Conservation (phyloP, 495 filamentous ascomycete species). For the Tuber melanosporum region DNA sequence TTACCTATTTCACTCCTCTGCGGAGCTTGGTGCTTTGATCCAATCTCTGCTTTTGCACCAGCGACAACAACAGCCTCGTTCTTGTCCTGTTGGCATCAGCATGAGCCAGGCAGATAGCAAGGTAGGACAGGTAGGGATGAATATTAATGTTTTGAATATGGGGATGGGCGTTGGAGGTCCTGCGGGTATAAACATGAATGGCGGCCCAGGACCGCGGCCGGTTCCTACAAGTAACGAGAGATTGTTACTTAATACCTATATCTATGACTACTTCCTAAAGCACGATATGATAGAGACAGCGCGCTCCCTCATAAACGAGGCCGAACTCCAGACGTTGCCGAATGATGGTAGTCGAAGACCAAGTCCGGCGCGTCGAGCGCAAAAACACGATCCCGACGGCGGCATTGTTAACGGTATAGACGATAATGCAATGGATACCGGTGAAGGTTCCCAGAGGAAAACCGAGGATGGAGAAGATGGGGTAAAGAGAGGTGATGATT, state of each 20-base stretch:
- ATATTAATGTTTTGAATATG: conserved; percentile 42
- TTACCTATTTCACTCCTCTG: not conserved
- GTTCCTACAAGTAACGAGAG: conserved; percentile 22
- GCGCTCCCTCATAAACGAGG: conserved; percentile 53
- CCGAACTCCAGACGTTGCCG: conserved; percentile 27
- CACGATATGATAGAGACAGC: conserved; percentile 75
- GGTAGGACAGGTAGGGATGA: conserved; percentile 48
- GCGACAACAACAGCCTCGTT: conserved; percentile 13
- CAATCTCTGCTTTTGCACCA: conserved; percentile 7
- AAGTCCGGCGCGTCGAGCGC: conserved; percentile 40
- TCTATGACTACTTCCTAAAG: conserved; percentile 92
- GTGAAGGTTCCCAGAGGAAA: conserved; percentile 39
- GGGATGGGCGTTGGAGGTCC: conserved; percentile 44
- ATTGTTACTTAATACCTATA: conserved; percentile 74
- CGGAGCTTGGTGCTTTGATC: conserved; percentile 1
- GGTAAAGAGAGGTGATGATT: conserved; percentile 57
- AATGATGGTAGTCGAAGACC: conserved; percentile 28
- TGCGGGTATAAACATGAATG: conserved; percentile 45
- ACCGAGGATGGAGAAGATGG: conserved; percentile 39
- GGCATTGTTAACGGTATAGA: conserved; percentile 65
- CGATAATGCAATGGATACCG: conserved; percentile 73
- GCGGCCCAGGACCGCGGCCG: conserved; percentile 38
- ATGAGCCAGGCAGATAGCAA: conserved; percentile 69
- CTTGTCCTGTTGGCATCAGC: conserved; percentile 28
- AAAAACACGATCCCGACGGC: conserved; percentile 54